phyloP scores from a whole-genome alignment of 805 yeast genomes.

The Wickerhamiella vanderwaltii region DNA sequence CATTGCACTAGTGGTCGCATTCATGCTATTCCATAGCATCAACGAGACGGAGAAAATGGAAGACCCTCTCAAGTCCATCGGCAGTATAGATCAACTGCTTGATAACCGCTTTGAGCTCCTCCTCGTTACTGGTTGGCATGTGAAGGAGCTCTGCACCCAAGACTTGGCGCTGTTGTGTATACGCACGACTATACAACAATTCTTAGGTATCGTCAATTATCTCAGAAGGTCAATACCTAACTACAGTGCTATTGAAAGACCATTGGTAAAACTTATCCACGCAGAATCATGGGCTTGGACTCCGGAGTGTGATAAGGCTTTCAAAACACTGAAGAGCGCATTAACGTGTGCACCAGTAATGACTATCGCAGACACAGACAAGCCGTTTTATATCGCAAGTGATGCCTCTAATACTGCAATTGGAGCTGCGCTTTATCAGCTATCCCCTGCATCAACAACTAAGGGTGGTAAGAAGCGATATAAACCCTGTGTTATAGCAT shows the following conservation, averaged over 20 bases:
- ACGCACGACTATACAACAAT: too few species aligned
- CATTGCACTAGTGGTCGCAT: too few species aligned
- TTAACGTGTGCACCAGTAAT: constrained; percentile 4
- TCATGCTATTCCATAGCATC: too few species aligned
- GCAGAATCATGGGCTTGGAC: neutral
- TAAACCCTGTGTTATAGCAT: neutral
- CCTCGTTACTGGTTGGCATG: too few species aligned
- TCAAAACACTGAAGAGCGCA: neutral
- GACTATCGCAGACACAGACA: neutral
- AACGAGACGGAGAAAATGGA: too few species aligned
- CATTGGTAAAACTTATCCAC: neutral
- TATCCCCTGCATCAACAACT: neutral
- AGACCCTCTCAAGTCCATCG: too few species aligned
- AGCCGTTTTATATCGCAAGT: neutral
- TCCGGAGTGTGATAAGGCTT: neutral
- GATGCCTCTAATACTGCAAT: constrained; percentile 1
- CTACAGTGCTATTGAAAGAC: neutral
- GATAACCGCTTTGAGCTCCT: too few species aligned
- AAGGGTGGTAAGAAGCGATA: neutral
- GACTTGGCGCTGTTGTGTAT: too few species aligned
- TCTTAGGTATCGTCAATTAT: constrained; percentile 2
- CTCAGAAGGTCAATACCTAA: neutral
- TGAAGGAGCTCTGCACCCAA: too few species aligned
- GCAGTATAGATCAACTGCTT: too few species aligned
- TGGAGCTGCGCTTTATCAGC: constrained; percentile 4